A percentile compares a stretch with the other conserved stretches of the same genome.
phyloP scores from a whole-genome alignment of 176 grass and related monocot species.

The Juncus effusus region DNA sequence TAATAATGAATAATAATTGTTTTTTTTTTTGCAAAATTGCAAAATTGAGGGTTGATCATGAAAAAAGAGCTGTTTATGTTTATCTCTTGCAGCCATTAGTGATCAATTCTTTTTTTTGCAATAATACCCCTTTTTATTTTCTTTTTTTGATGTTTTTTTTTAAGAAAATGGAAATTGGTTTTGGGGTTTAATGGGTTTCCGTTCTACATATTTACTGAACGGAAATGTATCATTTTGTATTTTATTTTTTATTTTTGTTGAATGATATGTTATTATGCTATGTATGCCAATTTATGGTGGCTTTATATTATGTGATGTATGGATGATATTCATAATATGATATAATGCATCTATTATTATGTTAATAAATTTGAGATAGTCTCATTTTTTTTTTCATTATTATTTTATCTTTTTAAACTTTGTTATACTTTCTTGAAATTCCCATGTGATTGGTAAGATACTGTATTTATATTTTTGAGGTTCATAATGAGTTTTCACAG shows the following conservation, averaged over 20 bases:
- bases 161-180: no score
- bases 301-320: slow-evolving; percentile 13
- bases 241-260: slow-evolving; percentile 7
- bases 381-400: no score
- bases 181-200: slow-evolving; percentile 5
- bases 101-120: slow-evolving; percentile 37
- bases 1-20: slow-evolving; percentile 34
- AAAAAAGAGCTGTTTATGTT: slow-evolving; percentile 68
- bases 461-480: no score
- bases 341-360: no score
- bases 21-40: slow-evolving; percentile 34
- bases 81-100: slow-evolving; percentile 79
- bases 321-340: slow-evolving; percentile 17
- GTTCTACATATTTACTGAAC: slow-evolving; percentile 33
- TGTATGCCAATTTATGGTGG: slow-evolving; percentile 19
- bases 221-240: slow-evolving; percentile 22
- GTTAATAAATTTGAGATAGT: no score
- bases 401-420: no score
- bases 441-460: no score
- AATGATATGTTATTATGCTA: slow-evolving; percentile 4
- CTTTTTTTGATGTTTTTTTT: neutral
- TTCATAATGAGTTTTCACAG: no score
- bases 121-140: slow-evolving; percentile 35
- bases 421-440: no score
- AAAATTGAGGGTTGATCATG: slow-evolving; percentile 16